Evolutionary conservation across 306 rosid species (phyloP).

Genomic region (Lathyrus tuberosus): DNA sequence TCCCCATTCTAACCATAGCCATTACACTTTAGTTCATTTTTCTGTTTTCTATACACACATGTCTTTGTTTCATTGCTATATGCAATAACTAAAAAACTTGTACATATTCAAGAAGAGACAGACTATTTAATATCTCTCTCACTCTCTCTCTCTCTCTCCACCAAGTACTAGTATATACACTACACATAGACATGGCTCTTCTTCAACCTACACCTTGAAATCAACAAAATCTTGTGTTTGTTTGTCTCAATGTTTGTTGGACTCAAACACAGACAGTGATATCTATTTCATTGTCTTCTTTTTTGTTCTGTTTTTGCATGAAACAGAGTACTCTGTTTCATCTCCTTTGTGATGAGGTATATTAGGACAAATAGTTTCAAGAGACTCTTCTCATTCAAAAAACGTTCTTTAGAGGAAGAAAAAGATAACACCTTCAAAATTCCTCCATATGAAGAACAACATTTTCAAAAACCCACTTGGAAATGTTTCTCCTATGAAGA

Average conservation of each 20-base stretch:
- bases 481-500: conserved; percentile 85
- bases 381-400: conserved; percentile 75
- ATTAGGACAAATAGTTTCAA: conserved; percentile 65
- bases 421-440: conserved; percentile 32
- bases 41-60: conserved; percentile 1
- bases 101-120: conserved; percentile 36
- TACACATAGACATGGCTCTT: conserved; percentile 24
- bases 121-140: conserved; percentile 36
- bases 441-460: conserved; percentile 37
- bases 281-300: conserved; percentile 18
- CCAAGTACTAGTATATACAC: conserved; percentile 7
- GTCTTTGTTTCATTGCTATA: conserved; percentile 24
- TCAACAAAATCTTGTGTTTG: conserved; percentile 18
- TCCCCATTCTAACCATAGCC: conserved; percentile 7
- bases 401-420: conserved; percentile 53
- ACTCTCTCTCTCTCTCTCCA: conserved; percentile 14
- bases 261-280: conserved; percentile 5
- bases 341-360: conserved; percentile 61
- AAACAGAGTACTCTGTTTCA: conserved; percentile 50
- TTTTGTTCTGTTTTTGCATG: conserved; percentile 11
- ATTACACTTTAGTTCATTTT: conserved; percentile 2
- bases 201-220: conserved; percentile 30
- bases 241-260: conserved; percentile 31
- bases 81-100: conserved; percentile 22
- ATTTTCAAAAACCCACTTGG: conserved; percentile 73